phyloP scores from a whole-genome alignment of 257 asterid genomes.

The Nicotiana noctiflora region DNA sequence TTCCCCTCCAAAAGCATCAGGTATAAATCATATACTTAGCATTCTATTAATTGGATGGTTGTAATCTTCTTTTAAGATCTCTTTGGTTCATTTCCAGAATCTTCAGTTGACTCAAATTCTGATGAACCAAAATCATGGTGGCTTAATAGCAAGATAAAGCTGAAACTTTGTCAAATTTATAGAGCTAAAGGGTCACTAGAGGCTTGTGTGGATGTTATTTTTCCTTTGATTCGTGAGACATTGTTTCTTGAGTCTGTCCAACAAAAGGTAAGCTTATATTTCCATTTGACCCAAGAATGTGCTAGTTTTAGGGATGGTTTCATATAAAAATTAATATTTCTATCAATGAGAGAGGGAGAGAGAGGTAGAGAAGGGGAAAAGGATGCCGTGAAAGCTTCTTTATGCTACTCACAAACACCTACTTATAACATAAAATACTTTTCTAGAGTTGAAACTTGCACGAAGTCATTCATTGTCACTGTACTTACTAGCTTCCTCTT shows the following conservation, averaged over 20 bases:
- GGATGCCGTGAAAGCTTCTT: background rate
- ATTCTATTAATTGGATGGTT: conserved; percentile 10
- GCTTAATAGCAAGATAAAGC: conserved; percentile 65
- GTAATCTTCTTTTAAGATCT: conserved; percentile 6
- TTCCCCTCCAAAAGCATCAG: conserved; percentile 61
- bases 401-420: background rate
- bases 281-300: background rate
- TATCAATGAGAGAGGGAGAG: background rate
- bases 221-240: conserved; percentile 68
- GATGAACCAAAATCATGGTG: conserved; percentile 52
- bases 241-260: conserved; percentile 46
- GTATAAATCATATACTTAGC: conserved; percentile 17
- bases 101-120: conserved; percentile 22
- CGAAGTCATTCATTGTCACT: background rate
- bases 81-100: conserved; percentile 23
- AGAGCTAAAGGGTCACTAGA: conserved; percentile 59
- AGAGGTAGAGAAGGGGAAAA: no score
- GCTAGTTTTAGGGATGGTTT: background rate
- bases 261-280: conserved; percentile 39
- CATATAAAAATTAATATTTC: background rate
- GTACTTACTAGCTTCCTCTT: background rate
- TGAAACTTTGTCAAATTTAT: conserved; percentile 70
- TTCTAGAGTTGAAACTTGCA: background rate
- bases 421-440: background rate
- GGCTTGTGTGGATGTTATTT: conserved; percentile 55